These are phyloP conservation scores for Triglochin maritima DNA, from an alignment of 106 monocot genomes.

Conservation along the genomic window DNA sequence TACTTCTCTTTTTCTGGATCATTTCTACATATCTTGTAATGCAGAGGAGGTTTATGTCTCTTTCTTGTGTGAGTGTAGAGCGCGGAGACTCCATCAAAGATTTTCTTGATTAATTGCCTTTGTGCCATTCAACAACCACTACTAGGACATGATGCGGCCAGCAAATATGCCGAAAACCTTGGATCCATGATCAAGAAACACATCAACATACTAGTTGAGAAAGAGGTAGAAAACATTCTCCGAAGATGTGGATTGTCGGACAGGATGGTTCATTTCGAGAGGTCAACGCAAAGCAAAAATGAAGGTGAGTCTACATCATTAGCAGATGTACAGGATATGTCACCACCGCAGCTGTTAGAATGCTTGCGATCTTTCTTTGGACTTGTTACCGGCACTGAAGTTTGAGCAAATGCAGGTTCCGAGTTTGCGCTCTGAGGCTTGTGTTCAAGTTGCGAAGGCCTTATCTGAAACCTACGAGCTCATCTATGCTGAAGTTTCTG, in stretches of 20 bases:
- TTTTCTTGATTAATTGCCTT: conserved; percentile 89
- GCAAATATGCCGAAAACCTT: conserved; percentile 37
- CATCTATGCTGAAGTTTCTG: conserved; percentile 47
- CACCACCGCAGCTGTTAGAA: conserved; percentile 32
- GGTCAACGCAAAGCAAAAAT: background rate
- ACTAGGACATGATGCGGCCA: conserved; percentile 46
- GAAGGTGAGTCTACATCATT: conserved; percentile 11
- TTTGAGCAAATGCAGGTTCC: conserved; percentile 89
- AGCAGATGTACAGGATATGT: conserved; percentile 42
- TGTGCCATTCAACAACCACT: conserved; percentile 86
- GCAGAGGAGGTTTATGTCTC: background rate
- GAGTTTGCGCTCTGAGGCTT: conserved; percentile 53
- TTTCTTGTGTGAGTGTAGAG: conserved; percentile 27
- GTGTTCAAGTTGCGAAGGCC: conserved; percentile 42
- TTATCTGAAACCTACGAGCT: conserved; percentile 52
- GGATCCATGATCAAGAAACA: conserved; percentile 52
- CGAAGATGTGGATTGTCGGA: conserved; percentile 45
- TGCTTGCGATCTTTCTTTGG: conserved; percentile 72
- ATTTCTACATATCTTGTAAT: no score
- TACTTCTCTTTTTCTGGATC: no score
- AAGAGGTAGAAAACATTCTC: conserved; percentile 62
- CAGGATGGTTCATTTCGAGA: conserved; percentile 47
- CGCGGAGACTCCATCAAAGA: conserved; percentile 55
- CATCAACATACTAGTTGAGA: conserved; percentile 43
- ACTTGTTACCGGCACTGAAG: conserved; percentile 64